phyloP scores from a whole-genome alignment of 1,284 basidiomycete genomes.

The Cryptococcus sp. region DNA sequence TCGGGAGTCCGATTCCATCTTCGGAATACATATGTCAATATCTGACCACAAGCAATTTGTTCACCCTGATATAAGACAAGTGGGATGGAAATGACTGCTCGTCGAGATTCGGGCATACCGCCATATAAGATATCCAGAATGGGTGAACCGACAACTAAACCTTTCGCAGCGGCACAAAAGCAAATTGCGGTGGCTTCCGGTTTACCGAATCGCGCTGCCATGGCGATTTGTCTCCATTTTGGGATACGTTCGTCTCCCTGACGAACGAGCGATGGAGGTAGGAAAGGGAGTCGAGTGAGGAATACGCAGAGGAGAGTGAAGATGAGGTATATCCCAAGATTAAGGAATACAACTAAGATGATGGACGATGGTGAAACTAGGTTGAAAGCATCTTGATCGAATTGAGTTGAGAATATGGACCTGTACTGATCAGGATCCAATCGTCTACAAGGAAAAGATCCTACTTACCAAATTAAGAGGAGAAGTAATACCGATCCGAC shows the following conservation, averaged over 20 bases:
- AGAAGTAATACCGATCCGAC: conserved; percentile 25
- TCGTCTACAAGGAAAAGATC: neutral
- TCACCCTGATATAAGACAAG: conserved; percentile 7
- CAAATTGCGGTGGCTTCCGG: conserved; percentile 23
- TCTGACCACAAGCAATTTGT: conserved; percentile 5
- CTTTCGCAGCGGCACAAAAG: conserved; percentile 28
- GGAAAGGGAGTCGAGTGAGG: conserved; percentile 15
- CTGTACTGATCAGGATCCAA: neutral
- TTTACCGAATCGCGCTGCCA: conserved; percentile 12
- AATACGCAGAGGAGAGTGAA: conserved; percentile 18
- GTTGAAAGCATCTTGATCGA: conserved; percentile 17
- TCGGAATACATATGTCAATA: conserved; percentile 4
- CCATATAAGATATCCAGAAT: conserved; percentile 23
- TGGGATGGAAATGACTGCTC: conserved; percentile 5
- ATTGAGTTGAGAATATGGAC: conserved; percentile 19
- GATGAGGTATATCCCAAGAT: conserved; percentile 15
- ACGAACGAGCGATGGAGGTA: conserved; percentile 3
- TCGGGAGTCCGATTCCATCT: conserved; percentile 2
- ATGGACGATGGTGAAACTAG: conserved; percentile 15
- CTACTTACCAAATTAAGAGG: conserved; percentile 21
- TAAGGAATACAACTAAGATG: conserved; percentile 22
- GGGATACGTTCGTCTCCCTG: neutral
- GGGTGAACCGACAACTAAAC: conserved; percentile 22
- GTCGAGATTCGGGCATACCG: neutral
- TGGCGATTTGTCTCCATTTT: conserved; percentile 1